Base-by-base conservation (phyloP, 495 filamentous ascomycete species). In the Penicillium nucicola region DNA sequence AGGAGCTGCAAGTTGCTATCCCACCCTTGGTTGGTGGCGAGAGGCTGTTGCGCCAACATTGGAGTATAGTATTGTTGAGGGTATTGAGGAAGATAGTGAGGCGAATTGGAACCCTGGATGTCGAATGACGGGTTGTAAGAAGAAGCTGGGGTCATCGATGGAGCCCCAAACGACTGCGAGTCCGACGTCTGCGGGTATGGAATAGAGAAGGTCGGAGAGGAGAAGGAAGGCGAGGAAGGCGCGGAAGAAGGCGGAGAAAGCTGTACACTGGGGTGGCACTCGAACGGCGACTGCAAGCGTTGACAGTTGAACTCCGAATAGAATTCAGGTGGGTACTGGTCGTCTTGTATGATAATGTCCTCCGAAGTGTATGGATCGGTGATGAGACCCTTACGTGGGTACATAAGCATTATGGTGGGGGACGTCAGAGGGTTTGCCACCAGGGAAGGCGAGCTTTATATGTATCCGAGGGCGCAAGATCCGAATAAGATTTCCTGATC, bases 331-430 rank as follows among this genome's bases (percentile, higher is more conserved):
- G 70, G 60, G 30, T 68, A 63, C 36, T 71, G 69, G 45, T 71
- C 69, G 71, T 74, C 72, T 70, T 76, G 72, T 68, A 76, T 73
- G 61, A 53, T 64, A 60, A 69, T 67, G 53, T 69, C 55, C 38
- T 74, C 65, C 42, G 58, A 41, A 46, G 66, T 60, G 61, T 61
- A 69, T 56, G 67, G 64, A 65, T 71, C 67, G 56, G 66, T 74
- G 69, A 71, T 74, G 64, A 72, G 63, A 70, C 60, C 71, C 69
- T 74, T 76, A 72, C 71, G 71, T 76, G 72, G 69, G 58, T 71
- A 62, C 64, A 72, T 70, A 67, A 70, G 70, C 72, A 76, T 76
- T 64, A 68, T 74, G 68, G 58, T 60, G 50, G 54, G 52, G 55
- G 56, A 68, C 61, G 67, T 66, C 65, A 67, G 64, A 52, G 42